Conservation (phyloP, 2,329 filamentous ascomycete genomes). For the Calonectria hawksworthii region DNA sequence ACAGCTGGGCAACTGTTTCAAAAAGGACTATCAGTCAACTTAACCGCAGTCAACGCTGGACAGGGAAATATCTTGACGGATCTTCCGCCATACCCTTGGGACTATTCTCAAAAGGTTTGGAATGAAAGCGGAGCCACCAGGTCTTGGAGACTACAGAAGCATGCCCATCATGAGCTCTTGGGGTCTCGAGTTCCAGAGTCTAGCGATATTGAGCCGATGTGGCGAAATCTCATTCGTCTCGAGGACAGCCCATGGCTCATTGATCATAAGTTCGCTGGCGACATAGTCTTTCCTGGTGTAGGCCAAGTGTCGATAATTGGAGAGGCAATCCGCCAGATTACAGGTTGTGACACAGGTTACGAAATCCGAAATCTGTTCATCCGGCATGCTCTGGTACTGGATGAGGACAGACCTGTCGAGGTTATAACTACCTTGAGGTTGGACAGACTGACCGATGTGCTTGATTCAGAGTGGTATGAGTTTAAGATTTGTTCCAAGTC, state of each 20-base stretch:
- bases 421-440: not conserved
- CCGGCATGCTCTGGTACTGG: not conserved
- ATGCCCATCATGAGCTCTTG: slow-evolving; percentile 16
- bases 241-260: slow-evolving; percentile 54
- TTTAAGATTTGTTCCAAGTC: not conserved
- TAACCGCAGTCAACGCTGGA: not conserved
- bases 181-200: slow-evolving; percentile 28
- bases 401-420: not conserved
- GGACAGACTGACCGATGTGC: not conserved
- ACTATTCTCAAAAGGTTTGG: not conserved
- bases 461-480: slow-evolving; percentile 2
- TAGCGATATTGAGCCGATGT: slow-evolving; percentile 25
- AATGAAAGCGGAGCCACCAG: not conserved
- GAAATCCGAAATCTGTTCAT: not conserved
- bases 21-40: not conserved
- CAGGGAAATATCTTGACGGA: not conserved
- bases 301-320: not conserved
- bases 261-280: slow-evolving; percentile 49
- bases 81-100: slow-evolving; percentile 1
- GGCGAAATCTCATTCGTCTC: slow-evolving; percentile 34
- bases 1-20: not conserved
- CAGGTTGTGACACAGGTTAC: not conserved
- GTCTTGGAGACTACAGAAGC: not conserved
- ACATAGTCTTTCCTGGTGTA: not conserved
- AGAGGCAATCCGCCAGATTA: not conserved